Conservation (phyloP, 805 yeast species). For the Tetrapisispora phaffii region DNA sequence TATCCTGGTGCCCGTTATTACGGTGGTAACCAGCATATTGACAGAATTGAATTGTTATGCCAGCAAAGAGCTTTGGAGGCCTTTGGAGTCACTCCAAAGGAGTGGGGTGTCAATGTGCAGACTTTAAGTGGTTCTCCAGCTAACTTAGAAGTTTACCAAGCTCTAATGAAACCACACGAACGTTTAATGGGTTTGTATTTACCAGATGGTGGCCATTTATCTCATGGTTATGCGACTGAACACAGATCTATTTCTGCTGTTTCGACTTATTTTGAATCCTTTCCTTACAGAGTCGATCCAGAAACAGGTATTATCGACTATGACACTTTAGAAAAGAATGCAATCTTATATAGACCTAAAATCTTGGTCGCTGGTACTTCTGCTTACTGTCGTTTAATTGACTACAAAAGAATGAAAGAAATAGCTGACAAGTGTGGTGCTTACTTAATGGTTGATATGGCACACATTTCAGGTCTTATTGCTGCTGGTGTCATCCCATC, state of each 20-base stretch:
- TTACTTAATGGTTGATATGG: constrained; percentile 93
- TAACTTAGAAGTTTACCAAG: constrained; percentile 90
- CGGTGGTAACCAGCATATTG: constrained; percentile 97
- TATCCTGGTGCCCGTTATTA: constrained; percentile 98
- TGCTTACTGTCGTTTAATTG: constrained; percentile 93
- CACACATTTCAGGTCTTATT: constrained; percentile 92
- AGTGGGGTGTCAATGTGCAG: constrained; percentile 98
- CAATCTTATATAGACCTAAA: constrained; percentile 88
- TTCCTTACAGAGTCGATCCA: constrained; percentile 93
- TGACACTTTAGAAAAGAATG: constrained; percentile 86
- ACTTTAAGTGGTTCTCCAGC: constrained; percentile 97
- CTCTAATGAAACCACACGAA: constrained; percentile 89
- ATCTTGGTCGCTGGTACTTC: constrained; percentile 96
- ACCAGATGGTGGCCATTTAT: constrained; percentile 98
- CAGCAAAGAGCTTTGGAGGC: constrained; percentile 91
- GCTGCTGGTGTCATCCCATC: constrained; percentile 93
- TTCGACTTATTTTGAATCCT: constrained; percentile 92
- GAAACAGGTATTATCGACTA: constrained; percentile 92
- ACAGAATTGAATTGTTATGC: constrained; percentile 83
- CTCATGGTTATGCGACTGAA: constrained; percentile 96
- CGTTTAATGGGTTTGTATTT: constrained; percentile 95
- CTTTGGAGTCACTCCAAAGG: constrained; percentile 62
- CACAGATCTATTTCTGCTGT: constrained; percentile 88
- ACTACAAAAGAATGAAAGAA: constrained; percentile 90
- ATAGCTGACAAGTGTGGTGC: constrained; percentile 98